Base-by-base conservation (phyloP, 257 asterid species). In the Primulina tabacum region DNA sequence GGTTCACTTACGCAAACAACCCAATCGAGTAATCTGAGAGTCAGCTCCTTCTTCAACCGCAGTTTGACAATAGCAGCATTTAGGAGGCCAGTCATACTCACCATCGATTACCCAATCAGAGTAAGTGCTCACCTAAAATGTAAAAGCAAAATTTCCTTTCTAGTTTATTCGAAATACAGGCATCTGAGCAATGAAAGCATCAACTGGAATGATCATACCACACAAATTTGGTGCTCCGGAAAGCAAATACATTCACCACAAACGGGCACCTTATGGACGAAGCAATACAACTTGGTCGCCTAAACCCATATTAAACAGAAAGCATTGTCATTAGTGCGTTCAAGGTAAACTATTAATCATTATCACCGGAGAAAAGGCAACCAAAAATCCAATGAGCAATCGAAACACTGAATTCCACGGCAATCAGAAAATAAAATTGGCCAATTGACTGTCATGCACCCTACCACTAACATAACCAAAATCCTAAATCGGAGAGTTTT, bases 71-170 rank as follows among this genome's bases (percentile, higher is more conserved):
- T 68, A 77, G 80, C 96, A 90, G 79, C 99, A 93, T 68, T 86
- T 89, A 70, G 95, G 90, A 76, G 99, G 99, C 99, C 99, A 93
- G 58, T 93, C 97, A 82, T 90, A 90, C 75, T 89, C 99, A 67
- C 91, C 99, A 80, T 90, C 97, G 68, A 93, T 89, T 73, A 93
- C 99, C 99, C 99, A 93, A 73, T 93, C 96, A 1, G 99, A 90
- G 77, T 90, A 93, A 3, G 97, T 76, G 7, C 89, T 93, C 17
- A 89, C 88, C 97, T 93, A 75, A 65, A 47, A 62, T 29, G 17
- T 18, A 26, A 68, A 37, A 50, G 55, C 55, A 67, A 47, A 12
- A 57, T 35, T 55, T 63, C 55, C 12, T 77, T 52, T 61, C 50
- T 8, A 38, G 34, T 50, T 29, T n/a, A 50, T 28, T n/a, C n/a